These are phyloP conservation scores for Aspergillus pseudoglaucus DNA, from an alignment of 2,329 filamentous ascomycete genomes.

Conservation along the genomic window DNA sequence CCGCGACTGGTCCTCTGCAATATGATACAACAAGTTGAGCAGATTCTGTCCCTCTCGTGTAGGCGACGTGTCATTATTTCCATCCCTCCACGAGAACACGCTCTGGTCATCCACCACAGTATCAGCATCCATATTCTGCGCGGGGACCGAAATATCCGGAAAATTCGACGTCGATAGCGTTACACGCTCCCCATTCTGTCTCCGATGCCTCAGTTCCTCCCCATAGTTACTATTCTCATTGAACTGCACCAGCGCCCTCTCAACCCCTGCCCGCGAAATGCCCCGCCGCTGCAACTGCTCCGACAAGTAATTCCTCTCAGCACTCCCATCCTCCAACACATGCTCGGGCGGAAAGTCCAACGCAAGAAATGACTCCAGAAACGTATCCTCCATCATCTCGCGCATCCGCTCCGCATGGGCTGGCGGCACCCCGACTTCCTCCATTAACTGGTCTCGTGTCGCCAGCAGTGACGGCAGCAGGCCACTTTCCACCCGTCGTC, in stretches of 20 bases:
- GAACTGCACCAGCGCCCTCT: conserved; percentile 31
- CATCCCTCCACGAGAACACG: conserved; percentile 40
- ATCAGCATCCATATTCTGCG: conserved; percentile 27
- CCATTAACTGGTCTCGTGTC: conserved; percentile 37
- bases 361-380: conserved; percentile 38
- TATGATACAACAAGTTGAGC: conserved; percentile 78
- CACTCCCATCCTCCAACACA: conserved; percentile 24
- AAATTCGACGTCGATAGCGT: conserved; percentile 29
- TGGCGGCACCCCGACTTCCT: conserved; percentile 31
- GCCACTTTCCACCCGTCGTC: conserved; percentile 35
- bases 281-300: conserved; percentile 34
- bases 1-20: conserved; percentile 86
- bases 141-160: conserved; percentile 19
- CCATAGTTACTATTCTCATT: conserved; percentile 36
- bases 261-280: conserved; percentile 32
- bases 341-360: conserved; percentile 35
- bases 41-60: conserved; percentile 64
- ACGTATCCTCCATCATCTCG: conserved; percentile 39
- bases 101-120: conserved; percentile 38
- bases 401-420: conserved; percentile 37
- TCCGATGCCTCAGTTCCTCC: conserved; percentile 31
- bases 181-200: conserved; percentile 34
- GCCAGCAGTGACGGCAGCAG: conserved; percentile 37
- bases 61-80: conserved; percentile 35
- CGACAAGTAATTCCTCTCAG: conserved; percentile 31